Evolutionary conservation across 306 rosid species (phyloP).

Genomic region (Carpinus viminea): DNA sequence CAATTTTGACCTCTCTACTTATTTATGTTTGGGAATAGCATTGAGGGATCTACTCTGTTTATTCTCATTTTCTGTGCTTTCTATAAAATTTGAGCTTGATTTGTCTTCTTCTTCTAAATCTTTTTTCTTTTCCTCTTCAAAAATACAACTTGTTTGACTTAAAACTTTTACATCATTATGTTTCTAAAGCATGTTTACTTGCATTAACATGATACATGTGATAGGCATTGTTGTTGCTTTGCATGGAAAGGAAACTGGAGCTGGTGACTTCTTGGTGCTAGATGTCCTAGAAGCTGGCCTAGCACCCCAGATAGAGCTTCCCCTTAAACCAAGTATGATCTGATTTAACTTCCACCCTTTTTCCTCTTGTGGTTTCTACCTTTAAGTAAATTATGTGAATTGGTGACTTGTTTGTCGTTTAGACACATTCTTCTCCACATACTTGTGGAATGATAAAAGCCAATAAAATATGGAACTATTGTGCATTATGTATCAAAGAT

Average conservation of each 20-base stretch:
- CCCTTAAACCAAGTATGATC: constrained; percentile 65
- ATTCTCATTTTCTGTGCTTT: constrained; percentile 17
- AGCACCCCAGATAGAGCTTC: constrained; percentile 76
- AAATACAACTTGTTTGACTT: constrained; percentile 12
- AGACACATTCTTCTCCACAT: not conserved
- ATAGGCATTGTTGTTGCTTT: constrained; percentile 77
- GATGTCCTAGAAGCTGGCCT: constrained; percentile 94
- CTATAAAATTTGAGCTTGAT: constrained; percentile 16
- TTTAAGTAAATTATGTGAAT: constrained; percentile 5
- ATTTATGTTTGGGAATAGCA: not conserved
- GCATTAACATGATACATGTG: constrained; percentile 31
- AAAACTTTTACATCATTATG: not conserved
- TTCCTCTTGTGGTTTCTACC: constrained; percentile 27
- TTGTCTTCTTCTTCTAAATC: too few relatives aligned
- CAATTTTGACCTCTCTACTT: not conserved
- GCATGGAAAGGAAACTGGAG: constrained; percentile 71
- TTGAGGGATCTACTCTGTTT: not conserved
- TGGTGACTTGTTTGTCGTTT: not conserved
- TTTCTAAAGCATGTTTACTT: constrained; percentile 20
- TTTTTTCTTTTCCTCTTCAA: not conserved
- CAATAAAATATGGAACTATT: not conserved
- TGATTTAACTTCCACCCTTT: constrained; percentile 14
- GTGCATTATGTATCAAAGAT: not conserved
- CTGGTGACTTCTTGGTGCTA: constrained; percentile 74
- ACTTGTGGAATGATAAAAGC: not conserved